Conservation (phyloP, 1,284 basidiomycete species). For the Malassezia japonica region DNA sequence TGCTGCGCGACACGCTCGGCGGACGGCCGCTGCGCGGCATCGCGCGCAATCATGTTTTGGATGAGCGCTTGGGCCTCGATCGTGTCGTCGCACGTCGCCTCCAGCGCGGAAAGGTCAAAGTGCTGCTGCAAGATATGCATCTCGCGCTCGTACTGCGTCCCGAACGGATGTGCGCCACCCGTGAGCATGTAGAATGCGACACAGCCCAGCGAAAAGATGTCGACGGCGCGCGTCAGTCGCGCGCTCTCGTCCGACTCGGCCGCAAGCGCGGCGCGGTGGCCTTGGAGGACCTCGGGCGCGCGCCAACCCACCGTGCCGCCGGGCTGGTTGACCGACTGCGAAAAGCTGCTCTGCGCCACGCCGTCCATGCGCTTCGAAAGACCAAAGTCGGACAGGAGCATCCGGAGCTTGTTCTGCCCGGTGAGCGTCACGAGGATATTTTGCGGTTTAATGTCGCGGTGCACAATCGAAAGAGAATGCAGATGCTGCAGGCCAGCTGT, state of each 20-base stretch:
- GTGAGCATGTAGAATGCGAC: slow-evolving; percentile 44
- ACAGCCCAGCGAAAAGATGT: slow-evolving; percentile 46
- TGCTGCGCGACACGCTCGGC: slow-evolving; percentile 76
- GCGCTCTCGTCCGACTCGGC: slow-evolving; percentile 24
- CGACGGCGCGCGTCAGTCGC: slow-evolving; percentile 41
- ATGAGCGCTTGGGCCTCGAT: slow-evolving; percentile 44
- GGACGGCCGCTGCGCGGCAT: slow-evolving; percentile 60
- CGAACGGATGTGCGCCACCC: slow-evolving; percentile 44
- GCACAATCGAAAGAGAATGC: slow-evolving; percentile 88
- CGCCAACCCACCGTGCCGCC: slow-evolving; percentile 46
- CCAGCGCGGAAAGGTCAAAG: slow-evolving; percentile 28
- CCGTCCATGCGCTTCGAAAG: slow-evolving; percentile 44
- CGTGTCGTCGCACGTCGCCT: slow-evolving; percentile 38
- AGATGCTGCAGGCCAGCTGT: slow-evolving; percentile 78
- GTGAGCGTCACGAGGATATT: slow-evolving; percentile 69
- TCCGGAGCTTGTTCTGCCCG: slow-evolving; percentile 34
- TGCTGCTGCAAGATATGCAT: slow-evolving; percentile 41
- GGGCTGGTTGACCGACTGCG: slow-evolving; percentile 44
- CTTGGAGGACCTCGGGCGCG: slow-evolving; percentile 44
- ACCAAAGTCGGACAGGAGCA: slow-evolving; percentile 47
- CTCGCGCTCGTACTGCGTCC: slow-evolving; percentile 43
- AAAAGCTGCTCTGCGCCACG: slow-evolving; percentile 40
- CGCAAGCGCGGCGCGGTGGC: slow-evolving; percentile 24
- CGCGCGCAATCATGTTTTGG: slow-evolving; percentile 30
- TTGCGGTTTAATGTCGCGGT: slow-evolving; percentile 96